phyloP scores from a whole-genome alignment of 306 rosid species.

The Rosa chinensis region DNA sequence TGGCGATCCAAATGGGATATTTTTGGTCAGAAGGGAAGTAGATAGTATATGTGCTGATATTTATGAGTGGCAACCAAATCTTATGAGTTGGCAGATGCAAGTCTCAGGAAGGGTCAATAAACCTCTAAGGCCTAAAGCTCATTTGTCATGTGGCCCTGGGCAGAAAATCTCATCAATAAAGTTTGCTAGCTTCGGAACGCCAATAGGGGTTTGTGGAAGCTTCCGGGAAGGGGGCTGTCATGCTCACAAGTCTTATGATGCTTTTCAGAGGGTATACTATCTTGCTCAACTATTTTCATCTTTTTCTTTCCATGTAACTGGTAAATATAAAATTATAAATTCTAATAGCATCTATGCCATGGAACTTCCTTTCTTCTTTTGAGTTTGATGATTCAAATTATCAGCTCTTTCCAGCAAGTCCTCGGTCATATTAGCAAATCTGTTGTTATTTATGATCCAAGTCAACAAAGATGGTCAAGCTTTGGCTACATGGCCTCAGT shows the following conservation, averaged over 20 bases:
- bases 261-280: slow-evolving; percentile 66
- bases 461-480: background rate
- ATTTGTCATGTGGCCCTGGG: slow-evolving; percentile 76
- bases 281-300: slow-evolving; percentile 3
- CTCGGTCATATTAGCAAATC: background rate
- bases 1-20: slow-evolving; percentile 87
- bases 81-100: slow-evolving; percentile 74
- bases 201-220: slow-evolving; percentile 83
- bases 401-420: background rate
- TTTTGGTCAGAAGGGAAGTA: slow-evolving; percentile 79
- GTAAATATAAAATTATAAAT: background rate
- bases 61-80: slow-evolving; percentile 96
- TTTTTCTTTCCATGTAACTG: background rate
- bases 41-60: slow-evolving; percentile 84
- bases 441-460: background rate
- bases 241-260: slow-evolving; percentile 85
- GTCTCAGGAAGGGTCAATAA: slow-evolving; percentile 65
- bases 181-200: slow-evolving; percentile 97
- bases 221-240: slow-evolving; percentile 86
- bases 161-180: slow-evolving; percentile 84
- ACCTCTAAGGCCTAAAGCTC: slow-evolving; percentile 81
- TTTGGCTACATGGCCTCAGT: background rate
- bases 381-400: background rate
- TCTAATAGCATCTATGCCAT: too few relatives aligned
- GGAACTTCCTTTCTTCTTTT: background rate